Percentiles rank a stretch among this genome's conserved stretches.
Conservation (phyloP, 2,329 filamentous ascomycete species). For the Diaporthe batatas region DNA sequence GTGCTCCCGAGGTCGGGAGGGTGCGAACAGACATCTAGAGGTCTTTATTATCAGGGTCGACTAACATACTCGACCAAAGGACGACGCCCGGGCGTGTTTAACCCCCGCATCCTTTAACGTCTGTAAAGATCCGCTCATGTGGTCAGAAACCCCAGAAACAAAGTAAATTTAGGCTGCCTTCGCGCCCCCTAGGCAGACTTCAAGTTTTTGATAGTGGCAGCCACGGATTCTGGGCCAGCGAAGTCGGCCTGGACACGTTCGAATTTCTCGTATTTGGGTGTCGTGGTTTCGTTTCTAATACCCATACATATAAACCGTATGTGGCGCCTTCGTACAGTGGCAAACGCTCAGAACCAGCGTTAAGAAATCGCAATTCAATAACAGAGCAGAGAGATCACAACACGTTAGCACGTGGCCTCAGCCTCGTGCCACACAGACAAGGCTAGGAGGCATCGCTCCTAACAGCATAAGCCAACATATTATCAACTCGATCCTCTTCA, state of each 20-base stretch:
- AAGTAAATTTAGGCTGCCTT: conserved; percentile 64
- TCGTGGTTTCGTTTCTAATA: too few species aligned
- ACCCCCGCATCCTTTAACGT: conserved; percentile 61
- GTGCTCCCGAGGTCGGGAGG: conserved; percentile 45
- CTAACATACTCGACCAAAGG: conserved; percentile 57
- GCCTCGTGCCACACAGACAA: too few species aligned
- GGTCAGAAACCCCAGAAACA: conserved; percentile 50
- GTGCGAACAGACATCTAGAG: conserved; percentile 47
- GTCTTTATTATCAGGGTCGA: conserved; percentile 48
- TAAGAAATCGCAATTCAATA: too few species aligned
- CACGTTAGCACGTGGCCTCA: too few species aligned
- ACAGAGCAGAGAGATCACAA: too few species aligned
- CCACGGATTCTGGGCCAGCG: conserved; percentile 55
- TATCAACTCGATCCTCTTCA: too few species aligned
- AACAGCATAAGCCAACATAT: too few species aligned
- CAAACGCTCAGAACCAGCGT: too few species aligned
- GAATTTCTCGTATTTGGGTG: conserved; percentile 35
- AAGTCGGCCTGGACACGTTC: conserved; percentile 56
- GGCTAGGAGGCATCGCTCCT: too few species aligned
- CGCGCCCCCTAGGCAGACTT: conserved; percentile 52
- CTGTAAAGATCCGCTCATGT: conserved; percentile 55
- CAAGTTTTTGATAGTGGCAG: conserved; percentile 55
- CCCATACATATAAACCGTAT: too few species aligned
- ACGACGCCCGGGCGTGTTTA: conserved; percentile 57
- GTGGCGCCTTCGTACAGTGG: too few species aligned